These are phyloP conservation scores for Komagataella ulmi DNA, from an alignment of 805 yeast genomes.

Conservation along the genomic window DNA sequence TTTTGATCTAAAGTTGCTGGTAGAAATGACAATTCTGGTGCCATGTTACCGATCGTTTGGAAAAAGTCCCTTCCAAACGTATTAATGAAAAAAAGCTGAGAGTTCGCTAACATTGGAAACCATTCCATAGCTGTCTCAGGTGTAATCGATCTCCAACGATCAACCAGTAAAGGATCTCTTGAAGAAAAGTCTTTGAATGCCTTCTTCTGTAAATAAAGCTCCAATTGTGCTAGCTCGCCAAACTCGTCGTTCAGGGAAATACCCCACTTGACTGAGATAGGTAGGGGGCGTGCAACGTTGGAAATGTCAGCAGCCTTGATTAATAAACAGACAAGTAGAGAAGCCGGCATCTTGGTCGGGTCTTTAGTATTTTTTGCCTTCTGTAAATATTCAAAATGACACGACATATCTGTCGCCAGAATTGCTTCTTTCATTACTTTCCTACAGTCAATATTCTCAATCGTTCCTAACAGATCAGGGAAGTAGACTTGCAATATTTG, in stretches of 20 bases:
- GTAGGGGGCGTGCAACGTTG: conserved; percentile 74
- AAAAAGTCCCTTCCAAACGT: conserved; percentile 75
- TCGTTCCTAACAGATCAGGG: conserved; percentile 21
- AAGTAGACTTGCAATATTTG: conserved; percentile 37
- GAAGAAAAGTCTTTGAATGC: neutral
- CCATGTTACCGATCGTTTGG: conserved; percentile 39
- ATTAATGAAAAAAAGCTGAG: conserved; percentile 74
- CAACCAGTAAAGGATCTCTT: conserved; percentile 1
- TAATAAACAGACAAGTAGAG: conserved; percentile 42
- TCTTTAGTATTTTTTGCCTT: conserved; percentile 17
- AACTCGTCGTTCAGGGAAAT: conserved; percentile 67
- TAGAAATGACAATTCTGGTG: conserved; percentile 51
- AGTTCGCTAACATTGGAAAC: conserved; percentile 42
- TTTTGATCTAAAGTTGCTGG: conserved; percentile 39
- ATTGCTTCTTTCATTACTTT: conserved; percentile 18
- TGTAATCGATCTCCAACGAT: conserved; percentile 14
- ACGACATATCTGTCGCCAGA: conserved; percentile 89
- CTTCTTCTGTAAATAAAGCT: conserved; percentile 14
- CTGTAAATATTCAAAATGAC: conserved; percentile 60
- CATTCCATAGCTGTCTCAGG: conserved; percentile 27
- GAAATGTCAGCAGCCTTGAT: conserved; percentile 94
- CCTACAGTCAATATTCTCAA: neutral
- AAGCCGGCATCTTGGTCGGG: conserved; percentile 15
- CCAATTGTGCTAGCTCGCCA: conserved; percentile 46
- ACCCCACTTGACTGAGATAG: conserved; percentile 80